Conservation (phyloP, 352 stramenopile species). For the Phytophthora europaea region DNA sequence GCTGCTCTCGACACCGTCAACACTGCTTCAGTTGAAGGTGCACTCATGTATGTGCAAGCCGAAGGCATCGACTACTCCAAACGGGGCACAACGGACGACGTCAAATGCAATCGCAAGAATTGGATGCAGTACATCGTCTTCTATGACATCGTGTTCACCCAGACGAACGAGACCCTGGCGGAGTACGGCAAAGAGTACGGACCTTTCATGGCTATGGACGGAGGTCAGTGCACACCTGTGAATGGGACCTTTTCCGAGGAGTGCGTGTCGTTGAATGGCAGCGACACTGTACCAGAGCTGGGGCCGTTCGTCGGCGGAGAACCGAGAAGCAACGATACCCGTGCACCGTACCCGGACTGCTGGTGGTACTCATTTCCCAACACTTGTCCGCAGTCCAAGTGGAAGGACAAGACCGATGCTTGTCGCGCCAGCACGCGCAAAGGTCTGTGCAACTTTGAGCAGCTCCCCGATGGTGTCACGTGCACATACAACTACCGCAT, state of each 20-base stretch:
- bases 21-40: slow-evolving; percentile 76
- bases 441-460: slow-evolving; percentile 49
- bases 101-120: slow-evolving; percentile 73
- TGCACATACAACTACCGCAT: slow-evolving; percentile 74
- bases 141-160: slow-evolving; percentile 67
- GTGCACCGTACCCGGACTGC: slow-evolving; percentile 65
- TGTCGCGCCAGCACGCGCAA: slow-evolving; percentile 45
- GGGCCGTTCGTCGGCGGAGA: slow-evolving; percentile 56
- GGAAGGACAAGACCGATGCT: slow-evolving; percentile 39
- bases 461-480: slow-evolving; percentile 58
- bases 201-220: slow-evolving; percentile 71
- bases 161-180: slow-evolving; percentile 52
- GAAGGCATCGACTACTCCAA: slow-evolving; percentile 72
- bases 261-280: slow-evolving; percentile 31
- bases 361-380: slow-evolving; percentile 81
- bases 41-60: slow-evolving; percentile 85
- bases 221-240: slow-evolving; percentile 55
- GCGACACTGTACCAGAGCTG: slow-evolving; percentile 34
- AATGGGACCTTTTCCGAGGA: slow-evolving; percentile 26
- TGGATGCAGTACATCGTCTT: slow-evolving; percentile 79
- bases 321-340: slow-evolving; percentile 41
- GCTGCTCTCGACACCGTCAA: slow-evolving; percentile 76
- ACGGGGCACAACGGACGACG: background rate
- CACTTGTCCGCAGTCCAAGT: slow-evolving; percentile 42
- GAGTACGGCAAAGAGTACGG: slow-evolving; percentile 59